Evolutionary conservation across 2,329 filamentous ascomycete genomes (phyloP), one percentile per base, ranked within the genome.

Genomic region (Trichoderma gracile): DNA sequence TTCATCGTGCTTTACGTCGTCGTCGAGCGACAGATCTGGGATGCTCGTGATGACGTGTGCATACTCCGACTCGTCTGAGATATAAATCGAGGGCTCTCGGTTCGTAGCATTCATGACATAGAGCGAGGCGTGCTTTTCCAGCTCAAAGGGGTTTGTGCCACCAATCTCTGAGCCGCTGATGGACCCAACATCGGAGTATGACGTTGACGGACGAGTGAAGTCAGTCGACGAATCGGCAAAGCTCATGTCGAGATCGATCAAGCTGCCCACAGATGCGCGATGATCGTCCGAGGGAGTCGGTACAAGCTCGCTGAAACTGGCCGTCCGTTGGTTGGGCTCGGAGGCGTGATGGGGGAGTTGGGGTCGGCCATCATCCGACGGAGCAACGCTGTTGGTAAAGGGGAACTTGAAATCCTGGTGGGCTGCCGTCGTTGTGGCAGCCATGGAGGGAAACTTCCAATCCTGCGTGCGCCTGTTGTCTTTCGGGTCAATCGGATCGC

Each of bases 101-200:
- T 76, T 78, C 0, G 75, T 73, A 4, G 74, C 70, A 5, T 78
- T 73, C 69, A 74, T 71, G 14, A 76, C 77, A 67, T 86, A 85
- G 1, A 86, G 75, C 1, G 85, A 87, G 1, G 84, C 78, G 68
- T 88, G 86, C n/a, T 83, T 81, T 72, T 89, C 86, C 3, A 89
- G 78, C 62, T 88, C 84, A 64, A 89, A 89, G 0, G 86, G 85
- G 68, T 86, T 85, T 2, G 78, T 80, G 14, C 80, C 78, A 27
- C 83, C 81, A 38, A 83, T 73, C 64, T 87, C 83, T 0, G 85
- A 86, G 57, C 85, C 85, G 8, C 80, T 79, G 12, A 86, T 77
- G 0, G 84, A 86, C 2, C 73, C 81, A 14, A 79, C 82, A 66
- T 87, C 84, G 1, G 86, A 88, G 71, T 86, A 82, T 12, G 85